Conservation (phyloP, 2,329 filamentous ascomycete genomes). For the Emmonsiellopsis sp. region DNA sequence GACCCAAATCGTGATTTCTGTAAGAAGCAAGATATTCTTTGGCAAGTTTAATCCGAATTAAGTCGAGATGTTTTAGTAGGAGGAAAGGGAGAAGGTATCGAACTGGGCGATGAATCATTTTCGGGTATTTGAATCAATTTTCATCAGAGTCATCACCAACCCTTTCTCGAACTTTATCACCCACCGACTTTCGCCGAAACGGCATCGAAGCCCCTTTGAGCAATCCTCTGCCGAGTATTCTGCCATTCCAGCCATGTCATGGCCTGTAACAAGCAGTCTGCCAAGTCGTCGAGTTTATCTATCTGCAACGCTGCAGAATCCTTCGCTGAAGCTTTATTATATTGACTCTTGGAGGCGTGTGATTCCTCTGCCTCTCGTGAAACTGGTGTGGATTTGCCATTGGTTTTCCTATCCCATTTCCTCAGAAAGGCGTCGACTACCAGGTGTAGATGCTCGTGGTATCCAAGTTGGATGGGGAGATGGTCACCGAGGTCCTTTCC, state of each 20-base stretch:
- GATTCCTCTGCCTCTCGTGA: not conserved
- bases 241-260: constrained; percentile 72
- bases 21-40: too few relatives aligned
- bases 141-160: not conserved
- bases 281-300: constrained; percentile 69
- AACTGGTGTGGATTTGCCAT: not conserved
- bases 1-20: too few relatives aligned
- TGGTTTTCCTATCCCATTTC: constrained; percentile 16
- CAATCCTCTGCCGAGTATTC: constrained; percentile 22
- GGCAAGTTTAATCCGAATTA: not conserved
- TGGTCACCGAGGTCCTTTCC: not conserved
- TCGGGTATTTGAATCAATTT: not conserved
- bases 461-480: not conserved
- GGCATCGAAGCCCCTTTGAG: constrained; percentile 13
- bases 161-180: not conserved
- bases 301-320: constrained; percentile 11
- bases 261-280: constrained; percentile 69
- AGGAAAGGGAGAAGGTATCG: not conserved
- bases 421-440: constrained; percentile 21
- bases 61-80: not conserved
- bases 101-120: not conserved
- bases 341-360: constrained; percentile 7
- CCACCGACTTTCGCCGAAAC: constrained; percentile 7
- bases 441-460: constrained; percentile 11
- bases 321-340: constrained; percentile 11